Conservation (phyloP, 1,139 yeast species). For the Kluyveromyces sp. region DNA sequence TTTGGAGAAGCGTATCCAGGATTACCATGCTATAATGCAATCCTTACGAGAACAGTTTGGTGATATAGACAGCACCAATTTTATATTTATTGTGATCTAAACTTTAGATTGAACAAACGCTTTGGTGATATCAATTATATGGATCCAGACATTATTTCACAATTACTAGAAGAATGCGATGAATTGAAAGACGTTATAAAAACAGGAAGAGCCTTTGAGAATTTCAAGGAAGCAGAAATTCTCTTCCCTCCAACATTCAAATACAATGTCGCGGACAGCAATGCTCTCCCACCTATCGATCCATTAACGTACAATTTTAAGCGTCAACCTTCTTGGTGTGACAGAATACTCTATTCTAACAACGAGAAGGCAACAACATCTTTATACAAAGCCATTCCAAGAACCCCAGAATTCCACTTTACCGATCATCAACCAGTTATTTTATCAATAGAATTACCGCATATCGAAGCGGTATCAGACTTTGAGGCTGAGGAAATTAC, state of each 20-base stretch:
- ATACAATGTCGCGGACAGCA: constrained; percentile 35
- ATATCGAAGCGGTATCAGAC: not conserved
- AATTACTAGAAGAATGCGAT: constrained; percentile 36
- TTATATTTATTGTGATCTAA: constrained; percentile 73
- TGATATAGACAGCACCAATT: constrained; percentile 47
- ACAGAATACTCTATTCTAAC: constrained; percentile 57
- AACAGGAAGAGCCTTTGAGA: constrained; percentile 44
- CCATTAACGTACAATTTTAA: constrained; percentile 39
- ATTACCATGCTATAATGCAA: constrained; percentile 43
- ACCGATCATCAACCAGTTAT: constrained; percentile 34
- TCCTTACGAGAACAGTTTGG: constrained; percentile 48
- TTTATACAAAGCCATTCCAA: constrained; percentile 21
- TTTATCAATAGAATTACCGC: constrained; percentile 19
- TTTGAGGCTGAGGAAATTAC: no score
- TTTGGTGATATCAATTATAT: constrained; percentile 13
- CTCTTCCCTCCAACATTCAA: constrained; percentile 73
- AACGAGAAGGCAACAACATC: constrained; percentile 12
- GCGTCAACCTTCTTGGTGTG: constrained; percentile 86
- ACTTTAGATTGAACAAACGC: constrained; percentile 45
- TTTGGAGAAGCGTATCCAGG: constrained; percentile 43
- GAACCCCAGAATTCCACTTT: constrained; percentile 17
- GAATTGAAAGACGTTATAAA: constrained; percentile 47
- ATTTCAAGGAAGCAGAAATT: constrained; percentile 57
- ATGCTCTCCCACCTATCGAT: constrained; percentile 30
- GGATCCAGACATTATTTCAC: constrained; percentile 12